Base-by-base conservation (phyloP, 2,329 filamentous ascomycete species). In the Onygenales sp. region DNA sequence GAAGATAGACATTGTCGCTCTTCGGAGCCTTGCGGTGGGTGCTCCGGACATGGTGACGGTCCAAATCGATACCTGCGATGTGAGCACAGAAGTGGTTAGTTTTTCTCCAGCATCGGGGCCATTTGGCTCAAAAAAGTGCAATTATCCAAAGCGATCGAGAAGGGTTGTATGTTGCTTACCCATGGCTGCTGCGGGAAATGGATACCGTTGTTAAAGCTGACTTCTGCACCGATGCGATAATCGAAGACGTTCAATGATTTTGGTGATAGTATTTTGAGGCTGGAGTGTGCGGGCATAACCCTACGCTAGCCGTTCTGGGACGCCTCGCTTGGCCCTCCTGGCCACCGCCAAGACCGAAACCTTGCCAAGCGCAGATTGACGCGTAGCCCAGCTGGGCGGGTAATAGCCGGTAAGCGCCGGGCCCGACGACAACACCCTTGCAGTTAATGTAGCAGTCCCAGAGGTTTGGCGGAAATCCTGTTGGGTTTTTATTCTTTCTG, bases 1-100 rank as follows among this genome's bases (percentile, higher is more conserved):
- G 92, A 67, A 95, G 82, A 79, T 96, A 95, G 71, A 92, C 89
- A 83, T 96, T 95, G 81, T 95, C 88, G 80, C 87, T 95, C 87
- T 96, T 96, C 72, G 91, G 89, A 66, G 89, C 89, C 83, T 87
- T 89, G 77, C 90, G 89, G 82, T 95, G 90, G 72, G 72, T 78
- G 76, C 71, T 74, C 73, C 78, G 76, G 72, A 82, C 79, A 76
- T 83, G 80, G 74, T 83, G 80, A 71, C 74, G 74, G 73, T 82
- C 78, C 67, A 79, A 71, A 71, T 78, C 76, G 72, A 78, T 78
- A 76, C 75, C 75, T 77, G 59, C 49, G 50, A 50, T 36, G 35
- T 27, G 21, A 27, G 14, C n/a, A 10, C 27, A n/a, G 14, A 32
- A 38, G 43, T 31, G 10, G 33, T 14, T 27, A 13, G 35, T n/a